Evolutionary conservation across 176 grass and related monocot species (phyloP), one percentile per base, ranked within the genome.

Genomic region (Musa beccarii): DNA sequence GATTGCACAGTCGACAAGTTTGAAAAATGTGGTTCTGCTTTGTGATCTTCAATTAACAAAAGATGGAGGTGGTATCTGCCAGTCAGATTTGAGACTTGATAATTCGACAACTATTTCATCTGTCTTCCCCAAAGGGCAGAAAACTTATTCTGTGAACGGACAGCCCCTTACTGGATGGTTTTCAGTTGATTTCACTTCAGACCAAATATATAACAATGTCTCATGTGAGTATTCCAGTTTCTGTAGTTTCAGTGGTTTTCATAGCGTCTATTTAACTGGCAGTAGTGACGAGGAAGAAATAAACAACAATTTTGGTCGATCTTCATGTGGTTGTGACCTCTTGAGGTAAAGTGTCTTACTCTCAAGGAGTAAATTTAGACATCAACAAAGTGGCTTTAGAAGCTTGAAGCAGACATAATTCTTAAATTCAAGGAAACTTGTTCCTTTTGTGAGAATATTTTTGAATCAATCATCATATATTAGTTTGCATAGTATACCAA

Each of bases 161-260:
- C 14, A 69, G 56, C 23, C 26, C 61, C 5, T 65, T 62, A 57
- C 52, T 56, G 95, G 90, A 53, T 99, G 86, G 84, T 99, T 99
- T 77, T 79, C 91, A 68, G 52, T 86, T 21, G 95, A 99, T 74
- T 99, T 94, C 73, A 99, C 88, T 52, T 63, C 78, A 23, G 88
- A 86, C 5, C 75, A 99, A 85, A 73, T 99, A 67, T 49, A 24
- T 29, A 69, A 82, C 76, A 96, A 98, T 43, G 74, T 99, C 59
- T 71, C 88, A n/a, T 78, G 95, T 99, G 87, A 91, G 95, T 83
- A 81, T 19, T n/a, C 69, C 62, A 22, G 72, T 49, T 21, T 9
- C 23, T 69, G 52, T 73, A 52, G 22, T 84, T 78, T 69, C 29
- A 59, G 59, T 72, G 43, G 52, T 75, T 67, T 77, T 52, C 21